Conservation (phyloP, 225 moss, liverwort and hornwort species). For the Pleurozium schreberi region DNA sequence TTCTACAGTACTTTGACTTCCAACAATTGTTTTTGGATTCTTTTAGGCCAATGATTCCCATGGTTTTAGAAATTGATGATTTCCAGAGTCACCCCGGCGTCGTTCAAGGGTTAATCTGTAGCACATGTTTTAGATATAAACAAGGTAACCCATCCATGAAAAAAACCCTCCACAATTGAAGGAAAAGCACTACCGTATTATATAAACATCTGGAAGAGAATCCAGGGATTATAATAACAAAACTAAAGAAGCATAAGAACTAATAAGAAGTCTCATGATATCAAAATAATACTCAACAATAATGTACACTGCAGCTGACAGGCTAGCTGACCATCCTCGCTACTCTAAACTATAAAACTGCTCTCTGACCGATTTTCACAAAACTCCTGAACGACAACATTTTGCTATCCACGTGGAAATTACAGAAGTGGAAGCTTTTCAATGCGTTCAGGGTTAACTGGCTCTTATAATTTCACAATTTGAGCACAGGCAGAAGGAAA, state of each 20-base stretch:
- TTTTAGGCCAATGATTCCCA: no score
- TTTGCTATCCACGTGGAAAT: background rate
- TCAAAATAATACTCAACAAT: background rate
- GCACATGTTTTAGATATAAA: background rate
- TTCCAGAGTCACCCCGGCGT: no score
- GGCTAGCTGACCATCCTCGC: background rate
- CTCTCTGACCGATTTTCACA: background rate
- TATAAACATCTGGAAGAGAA: background rate
- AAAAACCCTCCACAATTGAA: background rate
- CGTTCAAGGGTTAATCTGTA: no score
- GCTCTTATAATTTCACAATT: background rate
- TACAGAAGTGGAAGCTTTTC: background rate
- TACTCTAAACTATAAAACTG: background rate
- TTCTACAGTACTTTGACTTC: no score
- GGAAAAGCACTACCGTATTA: background rate
- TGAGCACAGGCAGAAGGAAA: background rate
- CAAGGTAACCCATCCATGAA: background rate
- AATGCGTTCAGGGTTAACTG: background rate
- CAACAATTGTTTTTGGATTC: no score
- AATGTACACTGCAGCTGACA: slow-evolving; percentile 15
- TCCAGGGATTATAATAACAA: no score
- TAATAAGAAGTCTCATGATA: background rate
- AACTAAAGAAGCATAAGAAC: no score
- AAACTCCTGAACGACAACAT: background rate
- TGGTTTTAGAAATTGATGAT: no score